Evolutionary conservation across 2,329 filamentous ascomycete genomes (phyloP).

Genomic region (Neopestalotiopsis rosae): DNA sequence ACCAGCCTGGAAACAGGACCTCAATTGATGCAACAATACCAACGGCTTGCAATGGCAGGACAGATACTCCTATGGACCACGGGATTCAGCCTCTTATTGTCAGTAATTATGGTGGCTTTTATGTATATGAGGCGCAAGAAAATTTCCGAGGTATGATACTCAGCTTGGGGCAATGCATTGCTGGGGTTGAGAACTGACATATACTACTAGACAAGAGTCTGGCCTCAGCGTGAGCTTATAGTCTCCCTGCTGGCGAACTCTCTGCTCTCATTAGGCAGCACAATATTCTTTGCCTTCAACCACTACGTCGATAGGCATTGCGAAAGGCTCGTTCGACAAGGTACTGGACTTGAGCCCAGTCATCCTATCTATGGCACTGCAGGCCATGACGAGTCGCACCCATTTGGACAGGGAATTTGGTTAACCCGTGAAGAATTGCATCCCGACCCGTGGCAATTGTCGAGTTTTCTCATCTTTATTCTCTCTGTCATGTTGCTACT

Average conservation of each 20-base stretch:
- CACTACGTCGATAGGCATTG: not conserved
- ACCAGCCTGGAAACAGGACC: not conserved
- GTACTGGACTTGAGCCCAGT: not conserved
- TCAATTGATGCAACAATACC: not conserved
- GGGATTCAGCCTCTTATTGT: not conserved
- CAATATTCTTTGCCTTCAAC: not conserved
- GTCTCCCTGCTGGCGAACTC: conserved; percentile 2
- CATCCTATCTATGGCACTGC: not conserved
- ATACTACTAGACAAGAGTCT: conserved; percentile 7
- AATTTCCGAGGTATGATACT: not conserved
- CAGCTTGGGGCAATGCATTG: not conserved
- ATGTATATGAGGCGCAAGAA: conserved; percentile 2
- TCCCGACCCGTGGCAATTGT: not conserved
- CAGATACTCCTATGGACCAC: not conserved
- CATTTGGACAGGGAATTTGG: not conserved
- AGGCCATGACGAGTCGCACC: not conserved
- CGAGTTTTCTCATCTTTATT: conserved; percentile 5
- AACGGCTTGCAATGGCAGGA: not conserved
- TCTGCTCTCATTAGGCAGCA: not conserved
- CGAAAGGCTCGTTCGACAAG: not conserved
- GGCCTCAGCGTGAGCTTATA: conserved; percentile 8
- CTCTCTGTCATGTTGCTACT: conserved; percentile 5
- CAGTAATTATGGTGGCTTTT: not conserved
- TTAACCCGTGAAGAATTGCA: not conserved
- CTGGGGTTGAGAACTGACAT: not conserved